Evolutionary conservation across 805 yeast genomes (phyloP).

Genomic region (Debaryomyces prosopidis): DNA sequence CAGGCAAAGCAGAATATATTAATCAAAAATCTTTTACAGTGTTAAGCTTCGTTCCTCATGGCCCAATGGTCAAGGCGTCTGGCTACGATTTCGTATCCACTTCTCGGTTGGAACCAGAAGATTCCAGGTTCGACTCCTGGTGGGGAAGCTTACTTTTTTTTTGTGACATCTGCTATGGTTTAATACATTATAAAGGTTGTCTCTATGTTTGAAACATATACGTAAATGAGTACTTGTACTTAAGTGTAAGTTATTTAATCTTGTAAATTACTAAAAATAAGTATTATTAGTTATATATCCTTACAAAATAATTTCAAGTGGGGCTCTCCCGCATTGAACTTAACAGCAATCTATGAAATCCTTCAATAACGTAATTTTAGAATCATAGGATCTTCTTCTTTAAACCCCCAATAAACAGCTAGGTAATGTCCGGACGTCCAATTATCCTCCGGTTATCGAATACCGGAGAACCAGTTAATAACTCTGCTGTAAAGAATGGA

Average conservation of each 20-base stretch:
- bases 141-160: conserved; percentile 43
- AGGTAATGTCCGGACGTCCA: conserved; percentile 11
- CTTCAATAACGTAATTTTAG: neutral
- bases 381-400: neutral
- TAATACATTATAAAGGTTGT: no score
- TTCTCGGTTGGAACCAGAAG: conserved; percentile 48
- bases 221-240: no score
- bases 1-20: neutral
- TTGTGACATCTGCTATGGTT: no score
- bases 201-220: no score
- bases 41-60: conserved; percentile 49
- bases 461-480: conserved; percentile 47
- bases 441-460: conserved; percentile 49
- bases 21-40: neutral
- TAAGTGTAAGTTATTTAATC: no score
- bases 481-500: conserved; percentile 40
- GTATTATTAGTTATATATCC: no score
- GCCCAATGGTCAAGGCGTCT: conserved; percentile 56
- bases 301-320: neutral
- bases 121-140: conserved; percentile 60
- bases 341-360: neutral
- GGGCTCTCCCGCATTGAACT: neutral
- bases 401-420: neutral
- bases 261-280: no score
- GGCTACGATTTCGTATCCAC: conserved; percentile 45